These are phyloP conservation scores for Termitomyces sp. DNA, from an alignment of 768 basidiomycete species.

Conservation along the genomic window DNA sequence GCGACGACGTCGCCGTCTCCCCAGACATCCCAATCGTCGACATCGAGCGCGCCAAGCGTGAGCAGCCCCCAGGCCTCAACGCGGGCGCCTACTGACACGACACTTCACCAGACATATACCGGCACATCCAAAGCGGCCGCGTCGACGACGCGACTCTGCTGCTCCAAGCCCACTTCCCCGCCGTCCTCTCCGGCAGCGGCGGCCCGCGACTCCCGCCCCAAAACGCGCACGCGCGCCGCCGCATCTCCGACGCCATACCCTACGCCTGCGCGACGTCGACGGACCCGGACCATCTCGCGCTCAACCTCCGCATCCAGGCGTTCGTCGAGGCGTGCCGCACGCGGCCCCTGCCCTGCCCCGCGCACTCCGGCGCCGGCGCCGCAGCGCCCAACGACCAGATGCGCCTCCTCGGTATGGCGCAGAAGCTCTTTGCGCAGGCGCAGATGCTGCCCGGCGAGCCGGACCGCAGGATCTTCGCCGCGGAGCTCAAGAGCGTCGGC, in stretches of 20 bases:
- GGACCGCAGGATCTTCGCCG: slow-evolving; percentile 56
- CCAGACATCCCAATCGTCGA: slow-evolving; percentile 29
- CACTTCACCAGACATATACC: slow-evolving; percentile 61
- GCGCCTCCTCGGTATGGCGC: slow-evolving; percentile 48
- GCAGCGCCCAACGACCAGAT: slow-evolving; percentile 21
- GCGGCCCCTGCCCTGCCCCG: slow-evolving; percentile 45
- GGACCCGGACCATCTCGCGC: slow-evolving; percentile 65
- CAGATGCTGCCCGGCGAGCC: slow-evolving; percentile 45
- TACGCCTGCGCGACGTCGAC: slow-evolving; percentile 59
- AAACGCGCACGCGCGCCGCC: slow-evolving; percentile 3
- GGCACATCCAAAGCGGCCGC: slow-evolving; percentile 66
- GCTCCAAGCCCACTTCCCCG: slow-evolving; percentile 69
- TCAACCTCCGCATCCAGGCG: slow-evolving; percentile 82
- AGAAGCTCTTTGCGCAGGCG: slow-evolving; percentile 62
- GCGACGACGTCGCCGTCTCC: slow-evolving; percentile 48
- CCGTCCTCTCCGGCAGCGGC: slow-evolving; percentile 40
- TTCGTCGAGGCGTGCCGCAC: slow-evolving; percentile 87
- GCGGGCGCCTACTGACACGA: not conserved
- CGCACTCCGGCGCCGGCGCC: not conserved
- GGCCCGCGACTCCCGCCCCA: too few relatives aligned
- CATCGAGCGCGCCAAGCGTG: slow-evolving; percentile 52
- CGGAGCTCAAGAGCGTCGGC: slow-evolving; percentile 69
- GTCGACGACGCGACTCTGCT: slow-evolving; percentile 64
- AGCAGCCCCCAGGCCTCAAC: slow-evolving; percentile 1
- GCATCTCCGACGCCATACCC: slow-evolving; percentile 29